These are phyloP conservation scores for Stephania yunnanensis DNA, from an alignment of 164 flowering plant genomes.

Conservation along the genomic window DNA sequence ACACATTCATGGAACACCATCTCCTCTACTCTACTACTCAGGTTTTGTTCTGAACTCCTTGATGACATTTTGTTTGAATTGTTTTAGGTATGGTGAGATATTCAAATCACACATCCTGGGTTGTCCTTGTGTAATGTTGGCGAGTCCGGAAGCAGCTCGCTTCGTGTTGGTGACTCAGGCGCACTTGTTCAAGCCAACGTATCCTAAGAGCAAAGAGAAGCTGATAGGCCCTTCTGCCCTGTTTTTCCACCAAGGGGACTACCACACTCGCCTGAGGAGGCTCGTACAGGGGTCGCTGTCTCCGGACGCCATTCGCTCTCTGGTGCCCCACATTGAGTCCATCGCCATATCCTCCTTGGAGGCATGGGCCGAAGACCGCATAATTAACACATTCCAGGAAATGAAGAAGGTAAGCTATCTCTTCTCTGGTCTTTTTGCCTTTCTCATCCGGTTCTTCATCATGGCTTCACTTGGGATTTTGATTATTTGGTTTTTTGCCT, in stretches of 20 bases:
- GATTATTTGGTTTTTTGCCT: neutral
- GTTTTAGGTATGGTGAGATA: constrained; percentile 71
- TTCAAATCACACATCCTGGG: constrained; percentile 89
- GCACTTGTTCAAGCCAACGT: constrained; percentile 86
- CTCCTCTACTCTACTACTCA: too few species aligned
- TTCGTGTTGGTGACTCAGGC: constrained; percentile 73
- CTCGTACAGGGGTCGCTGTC: constrained; percentile 57
- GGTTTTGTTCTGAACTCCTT: too few species aligned
- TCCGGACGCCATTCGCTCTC: constrained; percentile 35
- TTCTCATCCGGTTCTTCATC: constrained; percentile 9
- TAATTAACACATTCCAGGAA: constrained; percentile 61
- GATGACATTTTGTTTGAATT: neutral
- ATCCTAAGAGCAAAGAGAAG: constrained; percentile 76
- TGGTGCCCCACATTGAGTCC: constrained; percentile 45
- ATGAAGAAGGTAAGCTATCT: constrained; percentile 62
- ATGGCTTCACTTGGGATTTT: constrained; percentile 11
- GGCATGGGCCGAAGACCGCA: constrained; percentile 45
- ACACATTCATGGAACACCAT: too few species aligned
- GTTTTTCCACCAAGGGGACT: constrained; percentile 82
- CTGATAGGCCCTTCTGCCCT: constrained; percentile 75
- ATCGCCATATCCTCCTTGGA: constrained; percentile 34
- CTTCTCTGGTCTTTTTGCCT: too few species aligned
- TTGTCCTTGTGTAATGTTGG: constrained; percentile 78
- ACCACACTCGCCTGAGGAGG: constrained; percentile 64
- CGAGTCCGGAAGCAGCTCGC: constrained; percentile 77